Evolutionary conservation across 306 rosid species (phyloP).

Genomic region (Myrica gale): DNA sequence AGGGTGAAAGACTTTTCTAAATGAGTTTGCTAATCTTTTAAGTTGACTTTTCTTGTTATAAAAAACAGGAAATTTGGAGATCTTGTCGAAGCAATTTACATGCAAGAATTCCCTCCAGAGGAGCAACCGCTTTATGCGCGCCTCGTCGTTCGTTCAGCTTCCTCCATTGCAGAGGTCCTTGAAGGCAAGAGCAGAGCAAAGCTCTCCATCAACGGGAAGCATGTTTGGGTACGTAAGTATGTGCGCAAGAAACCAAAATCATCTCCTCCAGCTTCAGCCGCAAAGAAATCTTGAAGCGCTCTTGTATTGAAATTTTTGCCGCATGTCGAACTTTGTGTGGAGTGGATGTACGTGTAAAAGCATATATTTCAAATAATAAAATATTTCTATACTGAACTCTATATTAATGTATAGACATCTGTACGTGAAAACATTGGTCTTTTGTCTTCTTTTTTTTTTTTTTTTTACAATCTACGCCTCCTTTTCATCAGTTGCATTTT

Average conservation of each 20-base stretch:
- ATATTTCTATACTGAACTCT: too few relatives aligned
- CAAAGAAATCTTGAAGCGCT: background rate
- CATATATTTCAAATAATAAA: too few relatives aligned
- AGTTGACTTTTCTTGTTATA: background rate
- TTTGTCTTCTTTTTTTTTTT: too few relatives aligned
- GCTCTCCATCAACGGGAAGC: constrained; percentile 61
- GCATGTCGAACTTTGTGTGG: background rate
- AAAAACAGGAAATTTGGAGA: constrained; percentile 48
- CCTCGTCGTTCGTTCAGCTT: constrained; percentile 34
- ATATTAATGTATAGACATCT: too few relatives aligned
- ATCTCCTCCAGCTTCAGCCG: constrained; percentile 19
- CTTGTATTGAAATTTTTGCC: background rate
- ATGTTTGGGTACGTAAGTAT: constrained; percentile 66
- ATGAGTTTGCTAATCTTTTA: background rate
- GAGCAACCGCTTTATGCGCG: constrained; percentile 64
- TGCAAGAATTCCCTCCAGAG: constrained; percentile 45
- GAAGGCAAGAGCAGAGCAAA: constrained; percentile 34
- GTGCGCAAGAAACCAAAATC: constrained; percentile 23
- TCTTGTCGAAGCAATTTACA: constrained; percentile 38
- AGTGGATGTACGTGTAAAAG: background rate
- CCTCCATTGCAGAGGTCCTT: constrained; percentile 33
- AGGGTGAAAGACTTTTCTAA: background rate
- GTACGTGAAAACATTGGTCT: too few relatives aligned
- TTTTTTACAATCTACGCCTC: too few relatives aligned
- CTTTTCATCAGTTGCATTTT: too few relatives aligned